Evolutionary conservation across 768 basidiomycete species (phyloP), one percentile per base, ranked within the genome.

Genomic region (Scleroderma citrinum): DNA sequence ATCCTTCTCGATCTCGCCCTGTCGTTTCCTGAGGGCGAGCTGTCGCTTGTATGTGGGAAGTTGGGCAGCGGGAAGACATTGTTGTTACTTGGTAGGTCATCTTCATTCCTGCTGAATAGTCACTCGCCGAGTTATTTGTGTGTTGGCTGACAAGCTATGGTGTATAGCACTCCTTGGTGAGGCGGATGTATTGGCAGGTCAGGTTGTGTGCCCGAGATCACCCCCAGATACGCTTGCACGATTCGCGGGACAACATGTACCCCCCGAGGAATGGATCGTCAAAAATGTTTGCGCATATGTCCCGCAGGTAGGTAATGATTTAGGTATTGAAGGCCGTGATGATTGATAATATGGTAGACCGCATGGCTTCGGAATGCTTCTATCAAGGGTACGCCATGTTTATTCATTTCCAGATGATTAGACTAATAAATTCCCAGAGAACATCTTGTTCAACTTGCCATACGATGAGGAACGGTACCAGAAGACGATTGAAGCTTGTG

Each of bases 1-100:
- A 67, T 86, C 26, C 76, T 96, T 2, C 71, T 85, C n/a, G 88
- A 93, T 59, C 65, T 95, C 48, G 78, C 76, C 16, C 64, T 94
- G 14, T 74, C 79, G 37, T 93, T 96, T 70, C 92, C 92, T 0
- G 66, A 71, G 12, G 87, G 87, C 23, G 78, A 87, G 64, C 72
- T 95, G 21, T 85, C 87, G 2, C 74, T 96, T 14, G 77, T 96
- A 16, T 93, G 91, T 59, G 93, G 93, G 2, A 90, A 92, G 60
- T 73, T 95, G 10, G 92, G 91, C 3, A 86, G 86, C 16, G 92
- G 93, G 23, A 96, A 95, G 70, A 88, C 92, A 0, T 69, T 96
- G 6, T 63, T 95, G 26, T 69, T 95, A n/a, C 73, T 87, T 29
- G 76, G 87, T 77, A 54, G 5, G 62, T 46, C 5, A 37, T 21